Evolutionary conservation across 108 stramenopile species (phyloP).

Genomic region (Cyclotella baltica): DNA sequence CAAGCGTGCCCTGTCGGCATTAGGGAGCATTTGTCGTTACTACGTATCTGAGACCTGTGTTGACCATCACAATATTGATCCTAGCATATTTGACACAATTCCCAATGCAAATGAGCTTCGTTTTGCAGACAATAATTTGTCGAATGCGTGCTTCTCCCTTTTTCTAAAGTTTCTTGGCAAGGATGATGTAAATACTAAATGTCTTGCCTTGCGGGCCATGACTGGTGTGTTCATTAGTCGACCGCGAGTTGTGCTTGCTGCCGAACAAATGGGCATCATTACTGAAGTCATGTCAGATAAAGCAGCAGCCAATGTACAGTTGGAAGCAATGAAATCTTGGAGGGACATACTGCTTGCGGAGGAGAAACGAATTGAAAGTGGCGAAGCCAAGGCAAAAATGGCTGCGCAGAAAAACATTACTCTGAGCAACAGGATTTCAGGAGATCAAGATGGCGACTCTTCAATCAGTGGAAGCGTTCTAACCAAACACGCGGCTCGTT

Average conservation of each 20-base stretch:
- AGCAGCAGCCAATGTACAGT: constrained; percentile 62
- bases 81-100: constrained; percentile 23
- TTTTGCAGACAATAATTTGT: constrained; percentile 38
- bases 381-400: constrained; percentile 81
- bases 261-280: constrained; percentile 77
- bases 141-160: constrained; percentile 65
- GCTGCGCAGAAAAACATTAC: constrained; percentile 70
- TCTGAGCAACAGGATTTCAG: constrained; percentile 78
- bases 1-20: constrained; percentile 68
- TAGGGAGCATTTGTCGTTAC: constrained; percentile 79
- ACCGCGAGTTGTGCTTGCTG: constrained; percentile 77
- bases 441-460: constrained; percentile 90
- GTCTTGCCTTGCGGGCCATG: constrained; percentile 75
- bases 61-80: constrained; percentile 47
- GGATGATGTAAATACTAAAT: constrained; percentile 69
- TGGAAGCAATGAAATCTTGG: constrained; percentile 80
- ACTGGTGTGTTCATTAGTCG: constrained; percentile 80
- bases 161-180: constrained; percentile 69
- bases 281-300: constrained; percentile 57
- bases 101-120: constrained; percentile 24
- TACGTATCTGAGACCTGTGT: constrained; percentile 37
- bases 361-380: constrained; percentile 84
- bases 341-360: constrained; percentile 79
- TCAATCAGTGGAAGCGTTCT: constrained; percentile 84
- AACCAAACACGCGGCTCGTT: constrained; percentile 72